These are phyloP conservation scores for Coemansia sp. DNA, from an alignment of 192 early-diverging fungal species.

Conservation along the genomic window DNA sequence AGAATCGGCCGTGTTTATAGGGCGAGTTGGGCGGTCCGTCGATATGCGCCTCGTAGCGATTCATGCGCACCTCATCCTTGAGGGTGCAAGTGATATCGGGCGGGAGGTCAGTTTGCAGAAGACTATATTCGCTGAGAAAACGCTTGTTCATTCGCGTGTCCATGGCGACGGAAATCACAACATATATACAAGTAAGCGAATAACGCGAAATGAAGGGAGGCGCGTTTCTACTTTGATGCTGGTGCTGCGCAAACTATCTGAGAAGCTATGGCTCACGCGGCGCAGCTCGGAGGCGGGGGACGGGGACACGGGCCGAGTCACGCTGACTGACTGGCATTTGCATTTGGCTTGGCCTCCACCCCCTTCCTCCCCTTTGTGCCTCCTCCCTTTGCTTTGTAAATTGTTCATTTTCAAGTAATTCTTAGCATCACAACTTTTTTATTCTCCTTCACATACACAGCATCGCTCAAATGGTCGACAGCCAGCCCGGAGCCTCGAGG, in stretches of 20 bases:
- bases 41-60: constrained; percentile 63
- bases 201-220: not conserved
- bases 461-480: constrained; percentile 17
- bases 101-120: constrained; percentile 58
- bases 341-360: not conserved
- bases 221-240: not conserved
- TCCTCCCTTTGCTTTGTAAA: no score
- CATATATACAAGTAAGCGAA: not conserved
- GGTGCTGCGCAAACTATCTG: constrained; percentile 1
- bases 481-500: not conserved
- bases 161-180: not conserved
- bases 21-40: constrained; percentile 69
- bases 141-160: constrained; percentile 16
- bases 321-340: no score
- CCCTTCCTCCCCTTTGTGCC: not conserved
- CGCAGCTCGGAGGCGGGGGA: not conserved
- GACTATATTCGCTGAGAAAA: constrained; percentile 32
- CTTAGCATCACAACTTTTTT: not conserved
- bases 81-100: constrained; percentile 68
- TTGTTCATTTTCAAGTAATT: no score
- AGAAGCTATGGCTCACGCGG: not conserved
- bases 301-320: constrained; percentile 1
- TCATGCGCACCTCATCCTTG: constrained; percentile 57
- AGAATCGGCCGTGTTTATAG: constrained; percentile 66
- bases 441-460: not conserved